These are phyloP conservation scores for Eucalyptus pumila DNA, from an alignment of 345 rosid species.

Conservation along the genomic window DNA sequence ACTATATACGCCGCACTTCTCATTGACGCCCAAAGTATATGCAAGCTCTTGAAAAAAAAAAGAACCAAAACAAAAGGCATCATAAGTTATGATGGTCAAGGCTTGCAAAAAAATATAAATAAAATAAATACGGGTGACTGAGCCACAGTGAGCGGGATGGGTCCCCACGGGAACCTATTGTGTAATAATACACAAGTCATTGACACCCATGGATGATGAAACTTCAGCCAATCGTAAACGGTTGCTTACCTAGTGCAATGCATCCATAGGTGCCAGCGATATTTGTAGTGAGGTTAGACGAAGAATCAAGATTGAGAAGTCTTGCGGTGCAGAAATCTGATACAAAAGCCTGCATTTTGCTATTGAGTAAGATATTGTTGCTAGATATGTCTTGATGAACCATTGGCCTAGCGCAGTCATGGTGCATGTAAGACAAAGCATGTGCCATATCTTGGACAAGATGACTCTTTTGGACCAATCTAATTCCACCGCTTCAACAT, in stretches of 20 bases:
- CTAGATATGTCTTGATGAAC: slow-evolving; percentile 12
- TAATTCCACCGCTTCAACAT: not conserved
- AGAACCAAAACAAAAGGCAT: not conserved
- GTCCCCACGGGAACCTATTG: not conserved
- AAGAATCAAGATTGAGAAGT: not conserved
- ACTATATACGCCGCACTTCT: slow-evolving; percentile 15
- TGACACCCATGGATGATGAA: fast-evolving
- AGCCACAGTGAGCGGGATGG: fast-evolving
- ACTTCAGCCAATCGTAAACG: fast-evolving
- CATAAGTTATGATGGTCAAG: not conserved
- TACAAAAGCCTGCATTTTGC: not conserved
- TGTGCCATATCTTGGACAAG: not conserved
- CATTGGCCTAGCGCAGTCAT: not conserved
- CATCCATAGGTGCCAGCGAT: not conserved
- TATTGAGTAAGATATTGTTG: slow-evolving; percentile 1
- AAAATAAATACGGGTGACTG: not conserved
- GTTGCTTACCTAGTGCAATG: not conserved
- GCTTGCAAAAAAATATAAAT: no score
- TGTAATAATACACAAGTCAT: no score
- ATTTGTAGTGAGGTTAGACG: not conserved
- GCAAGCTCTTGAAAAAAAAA: slow-evolving; percentile 5
- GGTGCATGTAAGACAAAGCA: slow-evolving; percentile 9
- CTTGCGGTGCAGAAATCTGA: not conserved
- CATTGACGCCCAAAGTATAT: slow-evolving; percentile 2
- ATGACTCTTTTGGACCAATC: not conserved